These are phyloP conservation scores for Apiotrichum sp. DNA, from an alignment of 1,284 basidiomycete genomes.

Conservation along the genomic window DNA sequence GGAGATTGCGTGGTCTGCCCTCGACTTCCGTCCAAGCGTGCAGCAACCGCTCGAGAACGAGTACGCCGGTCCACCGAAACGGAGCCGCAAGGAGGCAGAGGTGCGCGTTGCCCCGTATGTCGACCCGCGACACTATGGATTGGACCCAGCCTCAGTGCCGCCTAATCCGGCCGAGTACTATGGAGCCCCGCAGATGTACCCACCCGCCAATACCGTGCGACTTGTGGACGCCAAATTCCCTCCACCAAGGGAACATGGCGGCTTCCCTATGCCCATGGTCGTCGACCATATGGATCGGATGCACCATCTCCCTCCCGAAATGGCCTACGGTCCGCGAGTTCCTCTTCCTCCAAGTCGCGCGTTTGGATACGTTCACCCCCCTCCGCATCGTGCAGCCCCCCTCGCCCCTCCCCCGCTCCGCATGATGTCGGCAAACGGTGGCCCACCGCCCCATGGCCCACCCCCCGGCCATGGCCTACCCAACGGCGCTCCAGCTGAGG, in stretches of 20 bases:
- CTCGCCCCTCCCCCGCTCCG: not conserved
- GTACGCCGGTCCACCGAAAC: slow-evolving; percentile 14
- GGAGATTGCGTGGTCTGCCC: slow-evolving; percentile 9
- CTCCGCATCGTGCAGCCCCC: not conserved
- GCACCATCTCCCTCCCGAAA: not conserved
- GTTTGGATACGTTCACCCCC: not conserved
- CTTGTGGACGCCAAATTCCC: not conserved
- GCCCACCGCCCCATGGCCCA: too few relatives aligned
- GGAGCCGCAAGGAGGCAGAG: slow-evolving; percentile 10
- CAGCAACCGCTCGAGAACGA: slow-evolving; percentile 17
- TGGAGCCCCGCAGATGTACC: not conserved
- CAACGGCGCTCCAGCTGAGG: not conserved
- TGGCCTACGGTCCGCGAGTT: not conserved
- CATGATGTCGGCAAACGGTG: not conserved
- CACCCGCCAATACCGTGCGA: not conserved
- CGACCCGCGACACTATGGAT: too few relatives aligned
- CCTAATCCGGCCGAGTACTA: not conserved
- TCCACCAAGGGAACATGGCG: not conserved
- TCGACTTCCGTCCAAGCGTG: slow-evolving; percentile 11
- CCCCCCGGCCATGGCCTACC: too few relatives aligned
- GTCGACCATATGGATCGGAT: not conserved
- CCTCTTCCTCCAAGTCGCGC: not conserved
- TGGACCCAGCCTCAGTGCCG: not conserved
- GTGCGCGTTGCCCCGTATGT: not conserved
- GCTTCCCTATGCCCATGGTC: not conserved